Evolutionary conservation across 2,329 filamentous ascomycete genomes (phyloP).

Genomic region (Fusarium sp.): DNA sequence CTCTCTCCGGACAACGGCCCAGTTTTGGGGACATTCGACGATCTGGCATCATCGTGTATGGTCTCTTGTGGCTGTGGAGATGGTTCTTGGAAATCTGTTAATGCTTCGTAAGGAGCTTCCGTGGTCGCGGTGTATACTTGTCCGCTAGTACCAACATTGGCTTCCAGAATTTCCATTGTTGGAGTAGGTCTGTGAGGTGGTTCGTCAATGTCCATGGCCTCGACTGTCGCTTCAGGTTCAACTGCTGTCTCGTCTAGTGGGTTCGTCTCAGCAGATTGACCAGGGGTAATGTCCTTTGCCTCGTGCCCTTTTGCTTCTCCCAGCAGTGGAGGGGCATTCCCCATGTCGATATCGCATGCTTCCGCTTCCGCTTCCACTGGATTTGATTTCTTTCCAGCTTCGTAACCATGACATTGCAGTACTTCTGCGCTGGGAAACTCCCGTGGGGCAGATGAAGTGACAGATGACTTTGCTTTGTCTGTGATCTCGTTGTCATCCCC

Average conservation of each 20-base stretch:
- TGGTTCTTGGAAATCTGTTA: constrained; percentile 1
- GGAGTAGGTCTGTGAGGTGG: background rate
- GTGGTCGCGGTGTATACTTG: constrained; percentile 14
- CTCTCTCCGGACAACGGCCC: constrained; percentile 1
- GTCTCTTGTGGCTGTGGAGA: constrained; percentile 15
- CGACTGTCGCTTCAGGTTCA: constrained; percentile 5
- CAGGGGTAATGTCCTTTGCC: background rate
- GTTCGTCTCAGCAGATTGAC: background rate
- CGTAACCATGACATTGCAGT: background rate
- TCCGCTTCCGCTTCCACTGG: background rate
- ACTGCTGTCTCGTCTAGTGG: background rate
- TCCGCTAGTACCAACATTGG: constrained; percentile 15
- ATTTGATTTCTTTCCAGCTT: background rate
- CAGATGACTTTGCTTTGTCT: constrained; percentile 11
- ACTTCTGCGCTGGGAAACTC: background rate
- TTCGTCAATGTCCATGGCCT: constrained; percentile 43
- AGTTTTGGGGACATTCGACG: constrained; percentile 5
- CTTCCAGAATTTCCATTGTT: constrained; percentile 20
- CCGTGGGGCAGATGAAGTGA: background rate
- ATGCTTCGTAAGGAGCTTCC: constrained; percentile 4
- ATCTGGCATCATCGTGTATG: constrained; percentile 15
- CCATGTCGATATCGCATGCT: constrained; percentile 21
- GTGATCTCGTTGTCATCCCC: background rate
- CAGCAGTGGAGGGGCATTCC: background rate
- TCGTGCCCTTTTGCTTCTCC: constrained; percentile 5